phyloP scores from a whole-genome alignment of 768 basidiomycete species.

The Trametes cubensis region DNA sequence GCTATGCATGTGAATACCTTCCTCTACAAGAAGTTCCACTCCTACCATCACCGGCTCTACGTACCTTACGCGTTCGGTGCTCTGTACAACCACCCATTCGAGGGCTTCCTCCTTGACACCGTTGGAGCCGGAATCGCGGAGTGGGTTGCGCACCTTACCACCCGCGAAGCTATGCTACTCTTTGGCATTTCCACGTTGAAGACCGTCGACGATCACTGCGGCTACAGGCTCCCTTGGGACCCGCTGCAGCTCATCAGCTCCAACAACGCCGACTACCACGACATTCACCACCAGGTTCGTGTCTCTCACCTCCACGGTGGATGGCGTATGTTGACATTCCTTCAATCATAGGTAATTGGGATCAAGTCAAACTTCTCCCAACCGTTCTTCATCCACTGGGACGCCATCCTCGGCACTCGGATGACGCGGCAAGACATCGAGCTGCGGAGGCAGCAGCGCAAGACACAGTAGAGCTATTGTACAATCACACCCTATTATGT shows the following conservation, averaged over 20 bases:
- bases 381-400: constrained; percentile 97
- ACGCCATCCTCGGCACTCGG: constrained; percentile 78
- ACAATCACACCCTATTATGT: neutral
- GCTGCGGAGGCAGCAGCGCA: constrained; percentile 38
- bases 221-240: constrained; percentile 88
- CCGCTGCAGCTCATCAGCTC: constrained; percentile 82
- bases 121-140: constrained; percentile 82
- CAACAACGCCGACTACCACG: constrained; percentile 97
- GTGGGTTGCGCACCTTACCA: constrained; percentile 61
- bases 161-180: constrained; percentile 82
- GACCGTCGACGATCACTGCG: constrained; percentile 96
- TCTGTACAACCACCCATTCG: constrained; percentile 95
- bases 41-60: constrained; percentile 93
- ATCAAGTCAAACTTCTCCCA: constrained; percentile 97
- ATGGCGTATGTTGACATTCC: neutral
- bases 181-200: constrained; percentile 86
- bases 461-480: constrained; percentile 23
- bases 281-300: constrained; percentile 92
- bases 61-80: constrained; percentile 97
- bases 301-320: neutral
- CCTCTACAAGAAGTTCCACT: constrained; percentile 90
- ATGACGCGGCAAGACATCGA: constrained; percentile 75
- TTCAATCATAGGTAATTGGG: constrained; percentile 57
- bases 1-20: constrained; percentile 88
- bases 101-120: constrained; percentile 89